Percentiles rank a stretch among this genome's conserved stretches.
phyloP scores from a whole-genome alignment of 108 stramenopile species.

The Fragilaria crotonensis region DNA sequence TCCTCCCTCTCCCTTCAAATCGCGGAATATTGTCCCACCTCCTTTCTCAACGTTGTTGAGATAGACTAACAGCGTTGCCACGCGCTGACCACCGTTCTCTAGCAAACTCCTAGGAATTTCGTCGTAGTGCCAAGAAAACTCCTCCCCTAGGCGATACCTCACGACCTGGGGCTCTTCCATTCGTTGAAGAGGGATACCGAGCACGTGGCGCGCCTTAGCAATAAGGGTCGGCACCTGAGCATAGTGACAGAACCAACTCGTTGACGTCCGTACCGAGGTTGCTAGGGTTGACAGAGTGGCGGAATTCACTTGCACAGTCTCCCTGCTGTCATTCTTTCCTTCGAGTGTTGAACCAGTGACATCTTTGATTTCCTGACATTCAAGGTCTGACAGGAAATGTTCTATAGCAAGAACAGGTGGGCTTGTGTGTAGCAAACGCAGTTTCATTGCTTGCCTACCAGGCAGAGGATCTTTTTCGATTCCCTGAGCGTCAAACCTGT shows the following conservation, averaged over 20 bases:
- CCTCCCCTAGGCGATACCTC: constrained; percentile 55
- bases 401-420: constrained; percentile 62
- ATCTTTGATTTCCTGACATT: constrained; percentile 39
- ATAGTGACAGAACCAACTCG: constrained; percentile 74
- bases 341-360: constrained; percentile 3
- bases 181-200: constrained; percentile 37
- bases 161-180: constrained; percentile 82
- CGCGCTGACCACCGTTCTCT: constrained; percentile 63
- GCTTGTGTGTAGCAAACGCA: constrained; percentile 48
- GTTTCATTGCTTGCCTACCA: constrained; percentile 19
- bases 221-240: constrained; percentile 41
- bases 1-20: constrained; percentile 28
- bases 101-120: constrained; percentile 46
- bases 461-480: constrained; percentile 15
- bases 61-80: constrained; percentile 82
- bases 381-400: constrained; percentile 53
- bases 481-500: constrained; percentile 55
- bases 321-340: not conserved
- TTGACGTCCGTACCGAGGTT: constrained; percentile 62
- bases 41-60: constrained; percentile 55
- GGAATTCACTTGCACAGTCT: constrained; percentile 40
- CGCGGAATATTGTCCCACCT: constrained; percentile 68
- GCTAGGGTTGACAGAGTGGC: constrained; percentile 53
- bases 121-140: constrained; percentile 81
- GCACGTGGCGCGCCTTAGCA: constrained; percentile 43